Evolutionary conservation across 176 grass and related monocot species (phyloP).

Genomic region (Juncus effusus): DNA sequence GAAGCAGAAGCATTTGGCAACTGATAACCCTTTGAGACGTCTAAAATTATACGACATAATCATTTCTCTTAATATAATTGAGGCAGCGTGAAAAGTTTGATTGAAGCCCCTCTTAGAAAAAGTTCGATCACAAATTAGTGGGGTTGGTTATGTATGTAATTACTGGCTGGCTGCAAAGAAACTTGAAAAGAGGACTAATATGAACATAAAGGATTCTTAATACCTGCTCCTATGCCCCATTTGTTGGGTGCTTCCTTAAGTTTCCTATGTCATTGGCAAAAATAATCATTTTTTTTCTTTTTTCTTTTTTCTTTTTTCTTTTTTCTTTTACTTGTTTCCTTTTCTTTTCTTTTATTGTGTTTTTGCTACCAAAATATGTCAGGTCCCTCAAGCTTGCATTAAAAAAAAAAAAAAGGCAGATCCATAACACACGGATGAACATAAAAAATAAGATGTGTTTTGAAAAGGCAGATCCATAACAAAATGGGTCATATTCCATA

Average conservation of each 20-base stretch:
- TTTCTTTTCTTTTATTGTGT: too few species aligned
- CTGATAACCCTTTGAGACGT: neutral
- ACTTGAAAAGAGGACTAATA: constrained; percentile 42
- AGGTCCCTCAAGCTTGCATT: too few species aligned
- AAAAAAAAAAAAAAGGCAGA: too few species aligned
- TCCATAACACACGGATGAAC: too few species aligned
- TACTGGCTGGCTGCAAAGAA: constrained; percentile 1
- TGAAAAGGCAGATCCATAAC: too few species aligned
- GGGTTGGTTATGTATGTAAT: constrained; percentile 24
- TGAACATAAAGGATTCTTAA: constrained; percentile 27
- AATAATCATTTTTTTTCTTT: neutral
- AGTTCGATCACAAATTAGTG: constrained; percentile 37
- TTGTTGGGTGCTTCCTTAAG: constrained; percentile 41
- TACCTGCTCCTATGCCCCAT: constrained; percentile 45
- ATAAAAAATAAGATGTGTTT: too few species aligned
- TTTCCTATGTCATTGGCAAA: constrained; percentile 37
- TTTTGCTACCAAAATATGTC: too few species aligned
- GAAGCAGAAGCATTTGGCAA: neutral
- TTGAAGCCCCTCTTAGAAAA: constrained; percentile 25
- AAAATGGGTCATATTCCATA: too few species aligned
- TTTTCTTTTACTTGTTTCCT: too few species aligned
- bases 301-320: too few species aligned
- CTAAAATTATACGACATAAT: neutral
- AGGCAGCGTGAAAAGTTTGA: constrained; percentile 1
- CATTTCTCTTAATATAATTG: constrained; percentile 7